Evolutionary conservation across 768 basidiomycete species (phyloP), one percentile per base, ranked within the genome.

Genomic region (Agrocybe pediades): DNA sequence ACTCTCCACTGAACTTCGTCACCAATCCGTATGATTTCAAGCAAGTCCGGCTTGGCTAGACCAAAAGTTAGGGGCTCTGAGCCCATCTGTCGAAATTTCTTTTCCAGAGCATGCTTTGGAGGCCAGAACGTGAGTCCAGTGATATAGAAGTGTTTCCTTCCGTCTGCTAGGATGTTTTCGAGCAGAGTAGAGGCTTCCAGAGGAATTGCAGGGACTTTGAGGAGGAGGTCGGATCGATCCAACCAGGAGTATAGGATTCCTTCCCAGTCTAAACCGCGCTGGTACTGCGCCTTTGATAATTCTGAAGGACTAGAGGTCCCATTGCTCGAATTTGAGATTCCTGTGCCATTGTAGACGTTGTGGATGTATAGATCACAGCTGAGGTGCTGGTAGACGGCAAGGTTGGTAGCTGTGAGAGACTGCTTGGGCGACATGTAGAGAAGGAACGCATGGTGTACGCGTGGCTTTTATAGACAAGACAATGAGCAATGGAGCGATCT

Each of bases 211-310:
- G 71, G 74, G 15, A 79, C 70, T 25, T 69, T 72, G 48, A 79
- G 62, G 6, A 82, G 72, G 8, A 78, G 64, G 26, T 73, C 51
- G 6, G 72, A 65, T 7, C 54, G 30, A 46, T 80, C 77, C 3
- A 82, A 69, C 72, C 74, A 78, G 0, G 66, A 55, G 49, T 75
- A 68, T n/a, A 81, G 65, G 47, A 57, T 42, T 3, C 64, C 40
- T 59, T 82, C 79, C 80, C 80, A 82, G 42, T 74, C 69, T 29
- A 71, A 50, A 4, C 80, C 80, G 19, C 78, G 74, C 49, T 72
- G 64, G 56, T 70, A 76, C 15, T 74, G 72, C 6, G 78, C 77
- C 43, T 68, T 64, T 24, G 64, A 51, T n/a, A 72, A 59, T 46
- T 70, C 69, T 15, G 69, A 66, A 13, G 62, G 68, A 49, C 54